These are phyloP conservation scores for Penicillium decumbens DNA, from an alignment of 2,329 filamentous ascomycete genomes.

Conservation along the genomic window DNA sequence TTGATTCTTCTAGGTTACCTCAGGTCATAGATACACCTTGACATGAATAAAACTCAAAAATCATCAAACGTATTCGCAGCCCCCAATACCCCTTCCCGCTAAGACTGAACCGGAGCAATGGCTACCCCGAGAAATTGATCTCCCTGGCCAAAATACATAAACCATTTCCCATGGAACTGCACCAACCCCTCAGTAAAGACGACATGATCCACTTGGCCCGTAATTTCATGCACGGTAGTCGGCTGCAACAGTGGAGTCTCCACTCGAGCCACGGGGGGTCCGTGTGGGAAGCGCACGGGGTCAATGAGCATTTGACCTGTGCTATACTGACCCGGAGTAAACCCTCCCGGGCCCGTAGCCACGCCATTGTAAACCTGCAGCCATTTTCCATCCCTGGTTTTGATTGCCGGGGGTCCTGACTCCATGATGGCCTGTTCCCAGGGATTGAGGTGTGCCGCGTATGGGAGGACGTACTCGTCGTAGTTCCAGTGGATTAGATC, in stretches of 20 bases:
- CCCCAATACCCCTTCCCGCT: not conserved
- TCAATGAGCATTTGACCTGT: slow-evolving; percentile 2
- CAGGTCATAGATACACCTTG: not conserved
- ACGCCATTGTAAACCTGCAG: slow-evolving; percentile 29
- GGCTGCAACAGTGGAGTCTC: slow-evolving; percentile 4
- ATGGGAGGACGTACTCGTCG: slow-evolving; percentile 11
- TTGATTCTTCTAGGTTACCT: not conserved
- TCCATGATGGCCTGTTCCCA: slow-evolving; percentile 36
- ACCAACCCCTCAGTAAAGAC: slow-evolving; percentile 11
- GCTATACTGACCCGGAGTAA: slow-evolving; percentile 2
- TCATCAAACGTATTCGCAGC: not conserved
- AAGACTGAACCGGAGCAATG: not conserved
- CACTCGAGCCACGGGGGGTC: slow-evolving; percentile 1
- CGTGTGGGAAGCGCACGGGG: not conserved
- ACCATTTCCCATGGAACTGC: not conserved
- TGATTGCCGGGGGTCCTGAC: slow-evolving; percentile 30
- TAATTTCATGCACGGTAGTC: not conserved
- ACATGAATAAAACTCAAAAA: not conserved
- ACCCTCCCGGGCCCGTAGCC: slow-evolving; percentile 1
- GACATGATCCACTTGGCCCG: slow-evolving; percentile 19
- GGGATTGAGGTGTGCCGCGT: slow-evolving; percentile 23
- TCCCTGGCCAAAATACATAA: not conserved
- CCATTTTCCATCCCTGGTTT: slow-evolving; percentile 34
- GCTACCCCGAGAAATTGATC: not conserved
- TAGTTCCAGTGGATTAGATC: slow-evolving; percentile 33